phyloP scores from a whole-genome alignment of 768 basidiomycete genomes.

The Ephemerocybe angulata region DNA sequence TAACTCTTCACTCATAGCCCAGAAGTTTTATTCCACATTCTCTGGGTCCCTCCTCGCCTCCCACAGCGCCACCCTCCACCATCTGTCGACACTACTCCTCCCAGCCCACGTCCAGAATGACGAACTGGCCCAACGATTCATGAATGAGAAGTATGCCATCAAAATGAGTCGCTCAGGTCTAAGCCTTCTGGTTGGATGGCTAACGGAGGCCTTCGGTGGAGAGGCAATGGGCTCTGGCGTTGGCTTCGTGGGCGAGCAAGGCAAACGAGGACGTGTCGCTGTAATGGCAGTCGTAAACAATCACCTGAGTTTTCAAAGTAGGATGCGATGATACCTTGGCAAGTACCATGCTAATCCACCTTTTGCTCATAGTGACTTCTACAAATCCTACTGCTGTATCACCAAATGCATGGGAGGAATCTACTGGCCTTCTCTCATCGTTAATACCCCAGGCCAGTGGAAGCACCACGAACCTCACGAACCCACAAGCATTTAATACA shows the following conservation, averaged over 20 bases:
- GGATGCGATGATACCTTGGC: conserved; percentile 17
- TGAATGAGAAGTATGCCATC: conserved; percentile 87
- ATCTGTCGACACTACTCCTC: conserved; percentile 75
- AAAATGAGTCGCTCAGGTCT: conserved; percentile 91
- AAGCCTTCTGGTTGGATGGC: conserved; percentile 89
- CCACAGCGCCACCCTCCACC: conserved; percentile 69
- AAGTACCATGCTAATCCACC: conserved; percentile 23
- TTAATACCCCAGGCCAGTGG: conserved; percentile 65
- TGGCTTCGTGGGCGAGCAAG: conserved; percentile 77
- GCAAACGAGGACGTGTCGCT: conserved; percentile 80
- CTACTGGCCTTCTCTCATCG: conserved; percentile 77
- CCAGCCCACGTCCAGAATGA: conserved; percentile 83
- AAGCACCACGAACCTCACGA: conserved; percentile 45
- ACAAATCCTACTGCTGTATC: conserved; percentile 63
- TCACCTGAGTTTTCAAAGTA: conserved; percentile 87
- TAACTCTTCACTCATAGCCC: conserved; percentile 42
- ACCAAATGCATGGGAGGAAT: conserved; percentile 75
- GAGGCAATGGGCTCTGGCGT: conserved; percentile 78
- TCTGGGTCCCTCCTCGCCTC: conserved; percentile 60
- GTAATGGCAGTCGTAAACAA: conserved; percentile 95
- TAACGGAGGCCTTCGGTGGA: conserved; percentile 88
- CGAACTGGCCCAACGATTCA: conserved; percentile 77
- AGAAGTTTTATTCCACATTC: conserved; percentile 71
- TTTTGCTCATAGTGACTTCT: conserved; percentile 55
- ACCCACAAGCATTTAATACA: conserved; percentile 71